Evolutionary conservation across 1,139 yeast species (phyloP), one percentile per base, ranked within the genome.

Genomic region (Yamadazyma buinensis): DNA sequence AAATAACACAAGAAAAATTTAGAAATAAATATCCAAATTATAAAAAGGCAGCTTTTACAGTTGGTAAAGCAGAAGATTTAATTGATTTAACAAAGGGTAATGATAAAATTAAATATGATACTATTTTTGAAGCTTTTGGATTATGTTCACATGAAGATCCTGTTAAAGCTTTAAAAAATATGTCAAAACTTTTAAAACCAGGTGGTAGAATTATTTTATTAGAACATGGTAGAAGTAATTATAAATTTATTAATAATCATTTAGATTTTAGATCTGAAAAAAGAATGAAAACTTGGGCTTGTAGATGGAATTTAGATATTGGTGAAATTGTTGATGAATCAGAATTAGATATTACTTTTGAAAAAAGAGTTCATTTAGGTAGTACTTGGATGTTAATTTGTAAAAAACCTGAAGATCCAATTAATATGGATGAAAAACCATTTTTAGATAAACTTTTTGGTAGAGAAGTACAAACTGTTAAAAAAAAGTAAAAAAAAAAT

Each of bases 131-230:
- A 57, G 86, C 97, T 0, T 92, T 92, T 62, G 98, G 98, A 0
- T 66, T 92, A 32, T 92, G 98, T 60, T 90, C 97, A 0, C 97
- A 92, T 51, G 84, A 90, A 49, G 95, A 94, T 52, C 98, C 98
- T 0, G 88, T 84, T 1, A 67, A 64, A 37, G 95, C 96, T 0
- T 65, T 92, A 47, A 64, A 79, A 43, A 87, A 84, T 51, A 86
- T 92, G 79, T 66, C 73, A 15, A 52, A 67, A 25, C 62, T 92
- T 34, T 69, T 92, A 46, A 83, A 83, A 46, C 95, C 97, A 0
- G 90, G 87, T n/a, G 97, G 98, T 24, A 72, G 94, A 58, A 80
- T 92, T 23, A 77, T 92, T 2, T 67, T 92, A 26, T 66, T 92
- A 39, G 98, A 92, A 54, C 98, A 94, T 53, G 98, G 98, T 2